A percentile compares a stretch with the other conserved stretches of the same genome.
Conservation (phyloP, 805 yeast species). For the Candida sithepensis region DNA sequence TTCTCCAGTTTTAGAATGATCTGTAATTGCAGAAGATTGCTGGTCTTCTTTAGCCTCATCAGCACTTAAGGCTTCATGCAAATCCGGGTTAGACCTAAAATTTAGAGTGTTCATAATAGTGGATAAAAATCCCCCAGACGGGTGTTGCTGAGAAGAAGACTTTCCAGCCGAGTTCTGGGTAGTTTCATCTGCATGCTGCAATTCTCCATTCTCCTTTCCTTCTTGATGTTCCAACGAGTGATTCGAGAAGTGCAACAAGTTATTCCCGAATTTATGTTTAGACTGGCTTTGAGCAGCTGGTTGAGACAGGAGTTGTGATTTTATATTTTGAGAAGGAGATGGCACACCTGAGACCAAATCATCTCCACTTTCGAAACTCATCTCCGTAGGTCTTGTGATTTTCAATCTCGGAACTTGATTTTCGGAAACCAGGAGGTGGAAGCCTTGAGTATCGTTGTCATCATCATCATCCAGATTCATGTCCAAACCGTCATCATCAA, state of each 20-base stretch:
- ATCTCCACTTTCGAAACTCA: background rate
- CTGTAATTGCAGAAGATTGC: slow-evolving; percentile 1
- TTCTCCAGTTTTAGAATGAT: background rate
- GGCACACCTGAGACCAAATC: background rate
- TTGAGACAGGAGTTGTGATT: background rate
- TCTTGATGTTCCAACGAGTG: background rate
- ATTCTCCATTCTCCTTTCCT: background rate
- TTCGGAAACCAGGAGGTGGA: background rate
- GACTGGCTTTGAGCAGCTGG: background rate
- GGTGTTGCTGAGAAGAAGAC: background rate
- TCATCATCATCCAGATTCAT: background rate
- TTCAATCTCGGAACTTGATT: background rate
- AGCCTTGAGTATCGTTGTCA: background rate
- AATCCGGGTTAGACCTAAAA: slow-evolving; percentile 22
- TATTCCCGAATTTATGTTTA: background rate
- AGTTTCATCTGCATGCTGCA: too few species aligned
- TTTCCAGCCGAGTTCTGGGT: background rate
- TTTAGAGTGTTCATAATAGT: slow-evolving; percentile 27
- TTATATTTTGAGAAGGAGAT: background rate
- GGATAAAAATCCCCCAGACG: slow-evolving; percentile 23
- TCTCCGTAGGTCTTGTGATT: background rate
- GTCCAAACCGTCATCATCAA: slow-evolving; percentile 3
- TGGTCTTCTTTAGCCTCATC: slow-evolving; percentile 2
- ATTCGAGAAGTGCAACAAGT: background rate
- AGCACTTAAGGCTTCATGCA: slow-evolving; percentile 4